Evolutionary conservation across 345 rosid genomes (phyloP).

Genomic region (Gossypium australe): DNA sequence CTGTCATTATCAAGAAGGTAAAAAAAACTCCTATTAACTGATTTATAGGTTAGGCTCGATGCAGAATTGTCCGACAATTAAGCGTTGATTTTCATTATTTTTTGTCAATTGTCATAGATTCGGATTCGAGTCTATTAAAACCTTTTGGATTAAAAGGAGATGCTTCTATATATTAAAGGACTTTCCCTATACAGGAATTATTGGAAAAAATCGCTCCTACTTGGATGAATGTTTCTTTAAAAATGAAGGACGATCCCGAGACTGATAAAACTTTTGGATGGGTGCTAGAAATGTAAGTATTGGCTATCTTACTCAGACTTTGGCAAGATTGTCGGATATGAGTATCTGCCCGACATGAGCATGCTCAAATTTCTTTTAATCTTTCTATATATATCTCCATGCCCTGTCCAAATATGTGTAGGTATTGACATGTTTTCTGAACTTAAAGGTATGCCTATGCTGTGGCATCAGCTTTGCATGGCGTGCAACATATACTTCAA

Average conservation of each 20-base stretch:
- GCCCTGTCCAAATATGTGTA: not conserved
- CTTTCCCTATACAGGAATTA: not conserved
- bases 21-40: not conserved
- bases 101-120: constrained; percentile 6
- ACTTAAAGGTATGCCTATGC: constrained; percentile 47
- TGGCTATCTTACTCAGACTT: not conserved
- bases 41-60: not conserved
- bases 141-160: not conserved
- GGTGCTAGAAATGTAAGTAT: constrained; percentile 92
- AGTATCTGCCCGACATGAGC: not conserved
- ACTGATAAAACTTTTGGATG: constrained; percentile 54
- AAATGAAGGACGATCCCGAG: not conserved
- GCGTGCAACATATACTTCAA: not conserved
- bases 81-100: not conserved
- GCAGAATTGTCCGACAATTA: not conserved
- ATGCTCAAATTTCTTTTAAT: not conserved
- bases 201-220: not conserved
- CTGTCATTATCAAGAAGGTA: constrained; percentile 34
- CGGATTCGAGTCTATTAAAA: not conserved
- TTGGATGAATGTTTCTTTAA: constrained; percentile 4
- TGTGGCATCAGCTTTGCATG: not conserved
- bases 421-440: constrained; percentile 13
- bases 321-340: not conserved
- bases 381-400: too few relatives aligned
- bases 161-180: constrained; percentile 2